Evolutionary conservation across 2,329 filamentous ascomycete species (phyloP).

Genomic region (Mycosphaerelloides madeirae): DNA sequence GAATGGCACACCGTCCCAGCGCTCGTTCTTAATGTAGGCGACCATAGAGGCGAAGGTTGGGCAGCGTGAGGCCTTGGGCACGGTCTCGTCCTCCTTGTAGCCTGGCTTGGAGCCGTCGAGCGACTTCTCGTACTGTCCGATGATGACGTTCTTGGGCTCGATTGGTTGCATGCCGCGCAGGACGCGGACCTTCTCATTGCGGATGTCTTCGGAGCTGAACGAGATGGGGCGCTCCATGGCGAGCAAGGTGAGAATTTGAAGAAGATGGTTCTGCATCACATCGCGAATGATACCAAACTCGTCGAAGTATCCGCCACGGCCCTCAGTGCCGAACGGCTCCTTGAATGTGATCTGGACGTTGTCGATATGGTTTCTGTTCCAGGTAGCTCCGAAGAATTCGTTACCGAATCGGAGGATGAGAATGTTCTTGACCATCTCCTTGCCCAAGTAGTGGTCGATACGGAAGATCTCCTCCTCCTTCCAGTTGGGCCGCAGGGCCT

Average conservation of each 20-base stretch:
- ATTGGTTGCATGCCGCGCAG: conserved; percentile 89
- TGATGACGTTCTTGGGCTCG: conserved; percentile 99
- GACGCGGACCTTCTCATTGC: conserved; percentile 97
- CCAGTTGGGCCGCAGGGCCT: conserved; percentile 94
- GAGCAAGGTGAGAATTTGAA: conserved; percentile 91
- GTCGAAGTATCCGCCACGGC: conserved; percentile 96
- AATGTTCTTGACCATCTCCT: conserved; percentile 99
- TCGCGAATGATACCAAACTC: conserved; percentile 99
- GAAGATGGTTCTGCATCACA: conserved; percentile 99
- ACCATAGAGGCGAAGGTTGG: conserved; percentile 97
- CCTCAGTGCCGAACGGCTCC: conserved; percentile 97
- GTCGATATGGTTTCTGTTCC: conserved; percentile 99
- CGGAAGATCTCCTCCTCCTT: conserved; percentile 98
- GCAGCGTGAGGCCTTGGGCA: conserved; percentile 94
- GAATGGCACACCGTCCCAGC: conserved; percentile 98
- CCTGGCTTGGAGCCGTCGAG: conserved; percentile 93
- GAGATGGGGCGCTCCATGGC: conserved; percentile 98
- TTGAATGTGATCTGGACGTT: conserved; percentile 99
- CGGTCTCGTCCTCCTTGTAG: conserved; percentile 98
- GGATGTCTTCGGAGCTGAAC: conserved; percentile 96
- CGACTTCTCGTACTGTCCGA: conserved; percentile 95
- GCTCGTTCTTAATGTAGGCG: conserved; percentile 98
- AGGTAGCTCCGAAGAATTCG: conserved; percentile 96
- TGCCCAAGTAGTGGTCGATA: conserved; percentile 98
- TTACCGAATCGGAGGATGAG: conserved; percentile 97